Conservation (phyloP, 1,284 basidiomycete species). For the Mycena sp. region DNA sequence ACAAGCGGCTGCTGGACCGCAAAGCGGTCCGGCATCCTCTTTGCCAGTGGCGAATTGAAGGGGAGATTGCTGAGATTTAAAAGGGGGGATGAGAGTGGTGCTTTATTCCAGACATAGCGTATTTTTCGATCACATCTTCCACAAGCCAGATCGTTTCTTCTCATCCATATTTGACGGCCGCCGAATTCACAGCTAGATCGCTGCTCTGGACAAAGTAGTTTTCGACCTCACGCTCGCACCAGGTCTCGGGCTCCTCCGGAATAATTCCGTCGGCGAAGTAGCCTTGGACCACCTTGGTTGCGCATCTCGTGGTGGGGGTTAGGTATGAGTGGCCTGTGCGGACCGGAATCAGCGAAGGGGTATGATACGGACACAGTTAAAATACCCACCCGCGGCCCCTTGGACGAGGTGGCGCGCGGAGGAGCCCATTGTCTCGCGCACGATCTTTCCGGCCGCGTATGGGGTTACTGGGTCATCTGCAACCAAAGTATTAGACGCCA, state of each 20-base stretch:
- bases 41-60: too few relatives aligned
- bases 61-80: too few relatives aligned
- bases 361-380: background rate
- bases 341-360: background rate
- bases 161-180: background rate
- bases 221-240: conserved; percentile 20
- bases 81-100: too few relatives aligned
- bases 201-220: conserved; percentile 19
- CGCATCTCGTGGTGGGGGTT: conserved; percentile 21
- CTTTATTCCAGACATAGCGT: too few relatives aligned
- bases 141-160: too few relatives aligned
- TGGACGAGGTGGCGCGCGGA: conserved; percentile 25
- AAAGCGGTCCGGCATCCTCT: too few relatives aligned
- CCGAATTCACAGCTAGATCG: background rate
- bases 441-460: conserved; percentile 10
- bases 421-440: conserved; percentile 18
- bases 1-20: too few relatives aligned
- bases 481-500: background rate
- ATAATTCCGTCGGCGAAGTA: conserved; percentile 24
- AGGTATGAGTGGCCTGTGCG: conserved; percentile 26
- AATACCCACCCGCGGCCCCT: conserved; percentile 12
- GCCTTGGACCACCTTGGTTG: background rate
- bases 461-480: conserved; percentile 28
- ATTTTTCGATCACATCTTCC: too few relatives aligned
- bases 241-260: conserved; percentile 17